Conservation (phyloP, 2,329 filamentous ascomycete species). For the Pseudocercospora pini-densiflorae region DNA sequence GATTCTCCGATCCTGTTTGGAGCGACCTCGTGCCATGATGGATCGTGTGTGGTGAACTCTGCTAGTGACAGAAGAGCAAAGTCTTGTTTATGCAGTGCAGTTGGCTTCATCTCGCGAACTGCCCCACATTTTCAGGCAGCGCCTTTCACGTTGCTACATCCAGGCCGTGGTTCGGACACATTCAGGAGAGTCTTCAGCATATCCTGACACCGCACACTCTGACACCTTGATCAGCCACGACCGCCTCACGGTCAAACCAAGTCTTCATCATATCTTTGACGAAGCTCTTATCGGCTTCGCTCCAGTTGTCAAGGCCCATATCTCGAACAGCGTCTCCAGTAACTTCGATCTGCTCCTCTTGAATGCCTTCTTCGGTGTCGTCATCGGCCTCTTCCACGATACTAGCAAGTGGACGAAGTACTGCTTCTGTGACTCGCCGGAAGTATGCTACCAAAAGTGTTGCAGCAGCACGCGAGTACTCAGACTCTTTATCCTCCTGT, state of each 20-base stretch:
- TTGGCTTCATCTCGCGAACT: too few species aligned
- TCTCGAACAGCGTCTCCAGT: slow-evolving; percentile 67
- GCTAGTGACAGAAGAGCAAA: too few species aligned
- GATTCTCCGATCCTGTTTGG: too few species aligned
- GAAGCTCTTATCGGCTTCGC: slow-evolving; percentile 70
- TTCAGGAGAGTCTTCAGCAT: slow-evolving; percentile 24
- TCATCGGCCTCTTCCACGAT: slow-evolving; percentile 59
- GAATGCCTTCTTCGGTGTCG: slow-evolving; percentile 43
- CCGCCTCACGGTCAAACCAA: slow-evolving; percentile 70
- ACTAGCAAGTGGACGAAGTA: slow-evolving; percentile 66
- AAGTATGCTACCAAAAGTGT: slow-evolving; percentile 81
- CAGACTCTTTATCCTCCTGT: slow-evolving; percentile 21
- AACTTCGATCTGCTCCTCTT: slow-evolving; percentile 51
- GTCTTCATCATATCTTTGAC: slow-evolving; percentile 63
- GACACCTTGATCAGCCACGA: slow-evolving; percentile 76
- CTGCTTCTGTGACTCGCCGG: slow-evolving; percentile 71
- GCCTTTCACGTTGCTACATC: too few species aligned
- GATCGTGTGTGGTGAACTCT: too few species aligned
- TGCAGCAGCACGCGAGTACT: slow-evolving; percentile 50
- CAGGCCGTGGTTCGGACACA: not conserved
- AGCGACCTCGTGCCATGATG: too few species aligned
- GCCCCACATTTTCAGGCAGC: too few species aligned
- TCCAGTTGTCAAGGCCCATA: slow-evolving; percentile 82
- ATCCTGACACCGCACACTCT: slow-evolving; percentile 59
- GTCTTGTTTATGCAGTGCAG: too few species aligned